A percentile compares a stretch with the other conserved stretches of the same genome.
Conservation (phyloP, 768 basidiomycete genomes). For the Termitomyces sp. region DNA sequence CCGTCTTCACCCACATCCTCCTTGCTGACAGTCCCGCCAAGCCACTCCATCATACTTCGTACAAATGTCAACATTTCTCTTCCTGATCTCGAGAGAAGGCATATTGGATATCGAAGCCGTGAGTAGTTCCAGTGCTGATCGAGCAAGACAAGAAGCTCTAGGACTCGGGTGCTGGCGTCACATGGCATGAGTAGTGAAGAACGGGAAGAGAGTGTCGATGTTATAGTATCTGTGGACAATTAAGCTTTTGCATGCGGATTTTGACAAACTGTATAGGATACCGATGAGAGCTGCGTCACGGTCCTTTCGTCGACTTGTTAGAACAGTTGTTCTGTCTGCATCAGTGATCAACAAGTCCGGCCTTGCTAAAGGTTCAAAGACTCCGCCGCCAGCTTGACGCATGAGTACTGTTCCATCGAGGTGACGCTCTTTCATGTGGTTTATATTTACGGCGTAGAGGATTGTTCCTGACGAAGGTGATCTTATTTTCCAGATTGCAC, state of each 20-base stretch:
- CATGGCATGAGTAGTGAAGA: constrained; percentile 88
- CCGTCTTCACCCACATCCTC: constrained; percentile 87
- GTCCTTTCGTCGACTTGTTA: constrained; percentile 85
- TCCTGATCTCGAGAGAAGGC: constrained; percentile 87
- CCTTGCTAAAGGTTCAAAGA: constrained; percentile 82
- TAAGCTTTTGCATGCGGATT: constrained; percentile 3
- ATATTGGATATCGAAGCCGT: constrained; percentile 81
- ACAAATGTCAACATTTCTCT: constrained; percentile 94
- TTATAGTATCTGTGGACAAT: constrained; percentile 69
- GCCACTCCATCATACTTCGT: constrained; percentile 98
- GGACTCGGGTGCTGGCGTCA: constrained; percentile 90
- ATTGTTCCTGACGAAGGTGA: constrained; percentile 96
- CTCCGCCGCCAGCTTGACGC: constrained; percentile 65
- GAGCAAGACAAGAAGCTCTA: constrained; percentile 92
- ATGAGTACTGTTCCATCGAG: constrained; percentile 91
- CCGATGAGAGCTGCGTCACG: constrained; percentile 88
- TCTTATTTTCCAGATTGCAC: constrained; percentile 98
- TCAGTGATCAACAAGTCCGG: constrained; percentile 95
- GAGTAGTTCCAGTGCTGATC: constrained; percentile 98
- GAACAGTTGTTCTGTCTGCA: constrained; percentile 78
- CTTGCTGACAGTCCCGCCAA: constrained; percentile 92
- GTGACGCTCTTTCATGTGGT: constrained; percentile 95
- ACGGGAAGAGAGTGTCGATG: constrained; percentile 74
- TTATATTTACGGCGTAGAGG: constrained; percentile 91
- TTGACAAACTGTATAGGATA: constrained; percentile 20